Conservation (phyloP, 2,329 filamentous ascomycete genomes). For the Hymenoscyphus linearis region DNA sequence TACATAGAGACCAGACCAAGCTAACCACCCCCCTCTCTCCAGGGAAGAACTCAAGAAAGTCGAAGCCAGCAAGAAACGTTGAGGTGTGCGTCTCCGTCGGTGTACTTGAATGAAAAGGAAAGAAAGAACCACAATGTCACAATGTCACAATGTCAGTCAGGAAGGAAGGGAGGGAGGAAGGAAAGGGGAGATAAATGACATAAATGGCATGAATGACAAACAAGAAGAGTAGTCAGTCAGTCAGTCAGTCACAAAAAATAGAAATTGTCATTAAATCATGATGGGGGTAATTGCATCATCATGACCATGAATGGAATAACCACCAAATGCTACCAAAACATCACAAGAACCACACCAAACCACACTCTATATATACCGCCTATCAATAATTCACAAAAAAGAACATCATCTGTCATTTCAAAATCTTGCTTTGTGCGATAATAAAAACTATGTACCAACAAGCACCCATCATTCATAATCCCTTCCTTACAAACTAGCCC, state of each 20-base stretch:
- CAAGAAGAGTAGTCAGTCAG: no score
- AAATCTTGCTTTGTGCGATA: neutral
- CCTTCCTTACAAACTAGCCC: slow-evolving; percentile 28
- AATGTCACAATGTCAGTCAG: no score
- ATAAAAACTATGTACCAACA: slow-evolving; percentile 21
- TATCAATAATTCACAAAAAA: neutral
- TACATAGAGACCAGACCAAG: neutral
- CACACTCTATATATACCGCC: no score
- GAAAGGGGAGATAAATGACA: slow-evolving; percentile 28
- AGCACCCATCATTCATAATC: slow-evolving; percentile 12
- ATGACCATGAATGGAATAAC: no score
- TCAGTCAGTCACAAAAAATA: no score
- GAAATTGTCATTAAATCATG: no score
- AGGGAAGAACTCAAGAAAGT: slow-evolving; percentile 95
- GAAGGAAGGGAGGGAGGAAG: no score
- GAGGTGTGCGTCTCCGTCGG: slow-evolving; percentile 24
- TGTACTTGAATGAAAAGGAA: no score
- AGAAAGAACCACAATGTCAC: no score
- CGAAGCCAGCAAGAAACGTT: slow-evolving; percentile 66
- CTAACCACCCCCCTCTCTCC: slow-evolving; percentile 4
- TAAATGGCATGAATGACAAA: slow-evolving; percentile 10
- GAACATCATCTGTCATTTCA: neutral
- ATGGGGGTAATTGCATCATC: no score
- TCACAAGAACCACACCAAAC: no score
- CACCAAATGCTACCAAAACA: no score